These are phyloP conservation scores for Collariella sp. DNA, from an alignment of 495 filamentous ascomycete species.

Conservation along the genomic window DNA sequence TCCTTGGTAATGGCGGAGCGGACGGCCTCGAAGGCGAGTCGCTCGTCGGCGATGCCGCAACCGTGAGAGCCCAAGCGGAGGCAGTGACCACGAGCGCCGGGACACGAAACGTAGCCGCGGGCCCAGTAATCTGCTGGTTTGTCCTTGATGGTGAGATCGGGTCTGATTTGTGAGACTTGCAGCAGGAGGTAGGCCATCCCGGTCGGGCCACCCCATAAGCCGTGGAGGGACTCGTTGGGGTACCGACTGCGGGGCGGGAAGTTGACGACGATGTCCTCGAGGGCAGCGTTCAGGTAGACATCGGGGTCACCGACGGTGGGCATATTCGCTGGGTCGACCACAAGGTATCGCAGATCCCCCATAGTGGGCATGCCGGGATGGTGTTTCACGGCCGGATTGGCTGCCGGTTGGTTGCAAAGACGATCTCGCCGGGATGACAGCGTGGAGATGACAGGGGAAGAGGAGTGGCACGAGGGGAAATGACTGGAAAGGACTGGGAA, in stretches of 20 bases:
- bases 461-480: no score
- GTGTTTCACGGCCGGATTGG: neutral
- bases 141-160: conserved; percentile 38
- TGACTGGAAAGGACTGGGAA: no score
- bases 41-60: conserved; percentile 51
- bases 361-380: neutral
- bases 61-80: conserved; percentile 21
- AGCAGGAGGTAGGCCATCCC: conserved; percentile 53
- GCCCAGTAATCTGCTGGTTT: conserved; percentile 41
- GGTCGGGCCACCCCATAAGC: conserved; percentile 52
- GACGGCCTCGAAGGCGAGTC: conserved; percentile 45
- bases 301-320: conserved; percentile 12
- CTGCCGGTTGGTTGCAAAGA: no score
- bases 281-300: conserved; percentile 15
- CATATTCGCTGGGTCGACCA: conserved; percentile 1
- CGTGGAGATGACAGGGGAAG: no score
- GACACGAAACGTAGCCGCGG: conserved; percentile 32
- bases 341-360: conserved; percentile 8
- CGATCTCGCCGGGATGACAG: no score
- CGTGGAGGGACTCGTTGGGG: conserved; percentile 27
- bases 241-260: conserved; percentile 25
- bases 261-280: conserved; percentile 28
- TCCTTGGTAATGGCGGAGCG: conserved; percentile 41
- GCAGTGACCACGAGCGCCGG: conserved; percentile 34
- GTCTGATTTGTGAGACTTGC: conserved; percentile 38